Base-by-base conservation (phyloP, 305 asterid species). In the Solanum chacoense region DNA sequence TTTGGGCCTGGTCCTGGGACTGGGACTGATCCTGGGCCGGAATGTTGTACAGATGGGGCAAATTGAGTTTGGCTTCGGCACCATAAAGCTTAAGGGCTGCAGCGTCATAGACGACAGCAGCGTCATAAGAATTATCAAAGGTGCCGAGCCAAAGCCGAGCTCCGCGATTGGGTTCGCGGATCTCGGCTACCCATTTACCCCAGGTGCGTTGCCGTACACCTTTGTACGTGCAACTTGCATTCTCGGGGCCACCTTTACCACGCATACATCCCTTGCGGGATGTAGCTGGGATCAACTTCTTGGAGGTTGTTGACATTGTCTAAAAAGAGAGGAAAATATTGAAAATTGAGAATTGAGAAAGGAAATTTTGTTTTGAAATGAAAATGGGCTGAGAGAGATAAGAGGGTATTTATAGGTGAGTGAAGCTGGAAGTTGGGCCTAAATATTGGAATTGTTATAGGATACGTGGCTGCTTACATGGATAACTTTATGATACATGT, bases 171-270 rank as follows among this genome's bases (percentile, higher is more conserved):
- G 99, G 98, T 69, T 97, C 98, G 22, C 99, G 97, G 1, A 97
- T 97, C 89, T 95, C 98, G 6, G 98, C 95, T 0, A 97, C 99
- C 99, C 98, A 96, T 83, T 96, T 96, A 0, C 99, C 99, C 99
- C 98, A 96, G 0, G 98, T 94, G 6, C 98, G 90, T 89, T 97
- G 99, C 0, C 98, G 91, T 0, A 96, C 99, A 2, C 99, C 98
- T 76, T 96, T 97, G 89, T 92, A 96, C 0, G 91, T 90, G 90
- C 99, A 96, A 1, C 93, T 42, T 4, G 97, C 95, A 37, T 97
- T 97, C 85, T 97, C 96, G 0, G 98, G 98, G 2, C 98, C 99
- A 1, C 99, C 98, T 84, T 97, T 96, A 1, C 99, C 98, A 2
- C 96, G 59, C 98, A 93, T 94, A 92, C 97, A 94, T 0, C 98